Evolutionary conservation across 2,329 filamentous ascomycete species (phyloP), one percentile per base, ranked within the genome.

Genomic region (Talaromyces sp.): DNA sequence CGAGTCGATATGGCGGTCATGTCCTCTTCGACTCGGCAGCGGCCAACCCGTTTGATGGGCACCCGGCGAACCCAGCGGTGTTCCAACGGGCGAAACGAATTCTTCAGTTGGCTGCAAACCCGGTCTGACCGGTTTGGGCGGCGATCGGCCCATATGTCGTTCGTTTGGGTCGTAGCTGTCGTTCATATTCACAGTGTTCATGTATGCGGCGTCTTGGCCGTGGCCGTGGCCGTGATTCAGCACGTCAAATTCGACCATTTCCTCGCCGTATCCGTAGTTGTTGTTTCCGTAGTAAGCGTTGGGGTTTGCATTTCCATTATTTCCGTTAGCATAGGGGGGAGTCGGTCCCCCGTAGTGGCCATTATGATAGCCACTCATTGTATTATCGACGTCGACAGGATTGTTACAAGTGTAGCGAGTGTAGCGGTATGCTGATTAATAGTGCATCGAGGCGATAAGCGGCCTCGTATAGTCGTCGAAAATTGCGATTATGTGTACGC

Each of bases 161-260:
- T 63, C 61, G 10, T 54, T 61, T 37, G 69, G 68, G 66, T 73
- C 71, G 60, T 70, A 70, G 48, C 24, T 66, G 33, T 68, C 65
- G 35, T 57, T 31, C 60, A 56, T 56, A 57, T 63, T 63, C 27
- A 63, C 19, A 57, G 16, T 65, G 39, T 61, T 58, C 56, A 50
- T 45, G 58, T 60, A 65, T 1, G 65, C 62, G 47, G 69, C 64
- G 16, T 67, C 68, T 43, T 67, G 66, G 27, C 48, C 62, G 27
- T 67, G 59, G 37, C 48, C 61, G 27, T 57, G 50, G 9, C 39
- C 52, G 19, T 63, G 61, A 31, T 63, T 33, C 16, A 68, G 67
- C 39, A 67, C 67, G 43, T 68, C 65, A 41, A 74, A 66, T 52
- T 72, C 72, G 47, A 72, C 65, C 68, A 72, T 72, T 60, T 74